phyloP scores from a whole-genome alignment of 257 asterid species.

The Capsicum pubescens region DNA sequence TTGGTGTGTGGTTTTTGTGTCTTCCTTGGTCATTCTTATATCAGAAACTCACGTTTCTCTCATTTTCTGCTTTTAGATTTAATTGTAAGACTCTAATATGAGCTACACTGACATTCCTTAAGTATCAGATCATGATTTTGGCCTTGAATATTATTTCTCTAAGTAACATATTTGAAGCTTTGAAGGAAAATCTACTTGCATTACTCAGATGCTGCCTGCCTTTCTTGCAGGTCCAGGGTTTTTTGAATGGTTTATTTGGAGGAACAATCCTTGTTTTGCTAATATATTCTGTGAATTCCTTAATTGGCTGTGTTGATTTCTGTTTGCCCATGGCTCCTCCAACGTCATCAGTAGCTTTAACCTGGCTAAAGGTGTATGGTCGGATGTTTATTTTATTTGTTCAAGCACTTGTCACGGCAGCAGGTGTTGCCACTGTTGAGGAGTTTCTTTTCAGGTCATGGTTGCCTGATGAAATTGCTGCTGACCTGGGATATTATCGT shows the following conservation, averaged over 20 bases:
- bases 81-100: not conserved
- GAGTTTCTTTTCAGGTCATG: conserved; percentile 90
- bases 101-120: not conserved
- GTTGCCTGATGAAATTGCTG: conserved; percentile 91
- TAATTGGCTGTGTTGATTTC: conserved; percentile 70
- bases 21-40: too few relatives aligned
- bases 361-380: conserved; percentile 59
- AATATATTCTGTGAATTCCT: conserved; percentile 60
- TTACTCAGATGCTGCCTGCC: conserved; percentile 34
- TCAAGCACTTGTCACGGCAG: conserved; percentile 69
- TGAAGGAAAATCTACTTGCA: conserved; percentile 21
- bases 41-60: not conserved
- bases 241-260: conserved; percentile 72
- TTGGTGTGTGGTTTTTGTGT: too few relatives aligned
- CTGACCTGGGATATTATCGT: conserved; percentile 75
- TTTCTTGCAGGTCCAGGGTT: conserved; percentile 64
- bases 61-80: not conserved
- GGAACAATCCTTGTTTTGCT: conserved; percentile 71
- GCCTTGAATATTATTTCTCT: not conserved
- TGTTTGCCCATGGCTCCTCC: conserved; percentile 59
- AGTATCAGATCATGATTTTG: conserved; percentile 14
- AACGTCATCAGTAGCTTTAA: conserved; percentile 52
- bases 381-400: conserved; percentile 49
- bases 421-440: conserved; percentile 73
- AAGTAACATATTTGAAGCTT: not conserved